These are phyloP conservation scores for Fraxinus albicans DNA, from an alignment of 305 asterid species.

Conservation along the genomic window DNA sequence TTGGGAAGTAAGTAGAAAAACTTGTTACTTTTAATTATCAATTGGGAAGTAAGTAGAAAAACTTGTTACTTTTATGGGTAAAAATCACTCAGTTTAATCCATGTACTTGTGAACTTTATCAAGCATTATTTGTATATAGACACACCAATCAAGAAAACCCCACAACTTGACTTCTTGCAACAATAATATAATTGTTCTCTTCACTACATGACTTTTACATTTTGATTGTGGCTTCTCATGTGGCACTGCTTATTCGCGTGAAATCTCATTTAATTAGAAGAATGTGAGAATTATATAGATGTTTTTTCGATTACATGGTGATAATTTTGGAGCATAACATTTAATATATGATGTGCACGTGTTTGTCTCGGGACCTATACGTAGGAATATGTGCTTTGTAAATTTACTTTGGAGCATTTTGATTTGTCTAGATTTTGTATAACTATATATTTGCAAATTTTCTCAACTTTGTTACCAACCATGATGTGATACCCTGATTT, in stretches of 20 bases:
- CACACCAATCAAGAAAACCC: not conserved
- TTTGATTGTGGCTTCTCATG: not conserved
- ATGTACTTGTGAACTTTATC: not conserved
- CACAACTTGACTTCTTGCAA: not conserved
- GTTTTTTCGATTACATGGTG: not conserved
- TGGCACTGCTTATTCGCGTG: not conserved
- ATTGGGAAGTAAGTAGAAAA: no score
- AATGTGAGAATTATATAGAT: no score
- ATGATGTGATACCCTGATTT: not conserved
- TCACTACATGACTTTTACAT: not conserved
- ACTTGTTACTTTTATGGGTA: not conserved
- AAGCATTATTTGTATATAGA: not conserved
- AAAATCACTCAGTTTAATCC: not conserved
- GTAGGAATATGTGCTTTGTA: not conserved
- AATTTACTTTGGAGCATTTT: not conserved
- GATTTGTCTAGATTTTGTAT: not conserved
- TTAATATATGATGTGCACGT: not conserved
- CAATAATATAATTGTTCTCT: not conserved
- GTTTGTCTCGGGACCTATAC: no score
- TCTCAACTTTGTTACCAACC: not conserved
- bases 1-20: not conserved
- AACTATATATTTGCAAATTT: no score
- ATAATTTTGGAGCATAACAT: not conserved
- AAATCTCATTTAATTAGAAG: no score
- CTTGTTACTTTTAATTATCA: not conserved